Evolutionary conservation across 768 basidiomycete genomes (phyloP).

Genomic region (Russula ochroleuca): DNA sequence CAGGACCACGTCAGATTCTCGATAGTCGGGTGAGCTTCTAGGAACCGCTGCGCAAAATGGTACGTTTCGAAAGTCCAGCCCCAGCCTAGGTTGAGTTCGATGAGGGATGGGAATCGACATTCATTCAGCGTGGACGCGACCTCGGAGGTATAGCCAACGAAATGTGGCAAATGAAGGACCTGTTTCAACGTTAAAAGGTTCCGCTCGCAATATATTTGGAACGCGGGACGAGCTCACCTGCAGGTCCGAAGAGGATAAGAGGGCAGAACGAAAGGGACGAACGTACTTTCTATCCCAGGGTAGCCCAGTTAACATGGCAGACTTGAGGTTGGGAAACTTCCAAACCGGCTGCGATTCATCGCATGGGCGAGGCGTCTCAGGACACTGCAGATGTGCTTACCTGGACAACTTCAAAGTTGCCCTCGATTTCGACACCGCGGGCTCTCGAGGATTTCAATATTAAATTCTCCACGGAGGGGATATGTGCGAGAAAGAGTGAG

Average conservation of each 20-base stretch:
- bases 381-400: background rate
- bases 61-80: constrained; percentile 24
- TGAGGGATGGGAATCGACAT: constrained; percentile 18
- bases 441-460: constrained; percentile 19
- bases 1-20: constrained; percentile 23
- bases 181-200: background rate
- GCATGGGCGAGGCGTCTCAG: background rate
- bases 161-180: constrained; percentile 25
- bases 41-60: constrained; percentile 21
- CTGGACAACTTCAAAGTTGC: background rate
- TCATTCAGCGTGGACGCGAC: constrained; percentile 16
- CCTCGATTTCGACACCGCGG: constrained; percentile 4
- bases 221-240: constrained; percentile 2
- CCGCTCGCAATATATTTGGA: background rate
- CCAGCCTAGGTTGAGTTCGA: constrained; percentile 24
- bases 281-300: constrained; percentile 22
- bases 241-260: constrained; percentile 8
- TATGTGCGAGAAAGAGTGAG: constrained; percentile 21
- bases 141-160: constrained; percentile 18
- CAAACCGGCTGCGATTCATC: constrained; percentile 1
- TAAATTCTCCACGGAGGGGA: constrained; percentile 21
- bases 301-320: constrained; percentile 21
- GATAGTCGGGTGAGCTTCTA: constrained; percentile 23
- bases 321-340: constrained; percentile 22
- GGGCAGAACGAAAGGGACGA: constrained; percentile 11